Base-by-base conservation (phyloP, 768 basidiomycete species). In the Pleurotus djamor region DNA sequence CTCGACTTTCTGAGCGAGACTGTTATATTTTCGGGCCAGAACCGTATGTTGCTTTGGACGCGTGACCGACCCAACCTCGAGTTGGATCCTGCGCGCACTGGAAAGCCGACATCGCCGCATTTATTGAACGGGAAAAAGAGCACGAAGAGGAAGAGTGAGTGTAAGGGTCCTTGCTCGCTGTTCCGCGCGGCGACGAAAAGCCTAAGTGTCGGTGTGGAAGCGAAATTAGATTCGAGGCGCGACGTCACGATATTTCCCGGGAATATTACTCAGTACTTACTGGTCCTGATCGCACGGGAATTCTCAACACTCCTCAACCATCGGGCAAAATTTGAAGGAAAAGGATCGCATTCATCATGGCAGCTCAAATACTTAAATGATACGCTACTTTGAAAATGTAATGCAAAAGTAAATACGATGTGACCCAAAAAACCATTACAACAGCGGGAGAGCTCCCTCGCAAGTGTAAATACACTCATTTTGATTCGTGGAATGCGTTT, bases 1-100 rank as follows among this genome's bases (percentile, higher is more conserved):
- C 57, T 75, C 71, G 38, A 71, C 66, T 67, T 79, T 77, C 60
- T 81, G 77, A 0, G 76, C 79, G 16, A 80, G 73, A 32, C 64
- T 73, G 36, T 75, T 75, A 60, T 74, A 71, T 32, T 69, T 72
- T 60, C 80, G 77, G 59, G 57, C 57, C 47, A 58, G 34, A 50
- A 51, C 49, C 48, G 34, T 41, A 12, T 44, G 54, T 43, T 38
- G 37, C 16, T 32, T 36, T 41, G 54, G 54, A 56, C 54, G 54
- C 54, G 54, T 56, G 54, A 56, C 54, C 54, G 44, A 14, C 54
- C 41, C 36, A n/a, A 32, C 16, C 12, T 35, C 21, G 28, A 17
- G 54, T 56, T 56, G 54, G 54, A 56, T 56, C 44, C 44, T 56
- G 54, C 41, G 41, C n/a, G n/a, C 54, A 28, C 54, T 38, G 13